These are phyloP conservation scores for Lunularia cruciata DNA, from an alignment of 225 moss, liverwort and hornwort genomes.

Conservation along the genomic window DNA sequence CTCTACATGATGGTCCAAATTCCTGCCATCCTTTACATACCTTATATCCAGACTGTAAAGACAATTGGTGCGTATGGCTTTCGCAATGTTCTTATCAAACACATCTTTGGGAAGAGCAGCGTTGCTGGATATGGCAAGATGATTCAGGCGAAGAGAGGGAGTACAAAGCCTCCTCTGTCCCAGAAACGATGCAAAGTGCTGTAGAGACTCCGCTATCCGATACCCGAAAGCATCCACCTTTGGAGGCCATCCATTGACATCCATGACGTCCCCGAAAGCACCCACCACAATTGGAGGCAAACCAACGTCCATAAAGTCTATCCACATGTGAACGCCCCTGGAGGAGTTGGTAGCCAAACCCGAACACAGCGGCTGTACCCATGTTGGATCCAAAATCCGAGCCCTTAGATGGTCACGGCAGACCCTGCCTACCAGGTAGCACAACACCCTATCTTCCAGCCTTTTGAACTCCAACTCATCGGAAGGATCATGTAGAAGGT, in stretches of 20 bases:
- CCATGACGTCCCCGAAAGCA: no score
- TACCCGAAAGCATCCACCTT: no score
- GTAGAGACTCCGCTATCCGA: neutral
- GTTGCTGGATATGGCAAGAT: neutral
- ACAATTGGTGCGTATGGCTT: neutral
- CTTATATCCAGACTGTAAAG: neutral
- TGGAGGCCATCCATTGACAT: no score
- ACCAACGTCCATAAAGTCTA: no score
- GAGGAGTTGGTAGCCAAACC: neutral
- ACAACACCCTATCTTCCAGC: neutral
- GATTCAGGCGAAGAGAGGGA: neutral
- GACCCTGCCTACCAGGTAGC: neutral
- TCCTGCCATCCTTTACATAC: no score
- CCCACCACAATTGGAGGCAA: no score
- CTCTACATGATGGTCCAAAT: no score
- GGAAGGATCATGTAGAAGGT: no score
- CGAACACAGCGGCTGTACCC: neutral
- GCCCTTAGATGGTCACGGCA: neutral
- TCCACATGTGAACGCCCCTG: no score
- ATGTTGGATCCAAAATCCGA: neutral
- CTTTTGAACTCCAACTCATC: neutral
- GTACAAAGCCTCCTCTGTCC: neutral
- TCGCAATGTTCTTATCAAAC: neutral
- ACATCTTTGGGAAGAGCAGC: neutral
- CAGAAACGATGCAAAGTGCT: neutral